Base-by-base conservation (phyloP, 1,284 basidiomycete species). In the Malassezia globosa region DNA sequence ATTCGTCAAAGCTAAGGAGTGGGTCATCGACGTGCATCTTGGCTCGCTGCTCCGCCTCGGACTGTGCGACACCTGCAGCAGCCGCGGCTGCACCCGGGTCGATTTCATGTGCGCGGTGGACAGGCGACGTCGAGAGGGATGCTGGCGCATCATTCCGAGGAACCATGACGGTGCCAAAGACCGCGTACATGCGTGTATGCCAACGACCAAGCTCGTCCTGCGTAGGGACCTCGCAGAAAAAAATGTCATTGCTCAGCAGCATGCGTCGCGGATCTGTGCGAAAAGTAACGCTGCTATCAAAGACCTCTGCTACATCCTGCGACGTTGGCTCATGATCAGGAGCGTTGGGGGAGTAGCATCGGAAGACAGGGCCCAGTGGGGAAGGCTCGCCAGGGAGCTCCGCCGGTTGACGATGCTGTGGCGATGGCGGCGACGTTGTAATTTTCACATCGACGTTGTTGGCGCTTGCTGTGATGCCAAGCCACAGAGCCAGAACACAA, bases 81-180 rank as follows among this genome's bases (percentile, higher is more conserved):
- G n/a, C n/a, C n/a, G n/a, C n/a, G n/a, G n/a, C n/a, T n/a, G n/a
- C n/a, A n/a, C n/a, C n/a, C n/a, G n/a, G n/a, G 5, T 43, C 41
- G 21, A 43, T 13, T 3, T 24, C 27, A 13, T 37, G n/a, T 2
- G 21, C n/a, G n/a, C n/a, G n/a, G 5, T n/a, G 35, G 10, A 37
- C 35, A 37, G n/a, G 31, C 29, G 19, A n/a, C 33, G n/a, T 25
- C 23, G 10, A 22, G 14, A 23, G 33, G 21, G 10, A 14, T 27
- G 13, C 21, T 8, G 10, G 33, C 37, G 19, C 7, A 14, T 27
- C 42, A 23, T 21, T n/a, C 22, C 27, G 21, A 7, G 49, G 38
- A 18, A 51, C 49, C n/a, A 46, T 16, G 27, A 51, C 43, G n/a
- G 50, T 42, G 22, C 50, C 50, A 24, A 52, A 38, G 24, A 52